These are phyloP conservation scores for Alternaria gansuensis DNA, from an alignment of 2,329 filamentous ascomycete species.

Conservation along the genomic window DNA sequence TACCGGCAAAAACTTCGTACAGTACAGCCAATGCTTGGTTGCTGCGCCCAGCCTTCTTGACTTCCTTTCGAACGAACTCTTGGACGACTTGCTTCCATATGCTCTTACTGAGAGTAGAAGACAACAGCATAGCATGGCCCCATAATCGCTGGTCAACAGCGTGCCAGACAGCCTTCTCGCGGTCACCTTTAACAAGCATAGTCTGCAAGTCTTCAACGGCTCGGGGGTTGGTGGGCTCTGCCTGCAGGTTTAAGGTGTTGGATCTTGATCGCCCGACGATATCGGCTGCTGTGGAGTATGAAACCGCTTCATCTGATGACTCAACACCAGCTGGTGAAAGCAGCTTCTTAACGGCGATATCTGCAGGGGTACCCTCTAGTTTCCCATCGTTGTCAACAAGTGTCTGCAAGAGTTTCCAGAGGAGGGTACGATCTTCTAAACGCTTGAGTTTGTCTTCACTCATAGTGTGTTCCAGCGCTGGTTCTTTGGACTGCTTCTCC, in stretches of 20 bases:
- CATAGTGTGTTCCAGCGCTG: constrained; percentile 62
- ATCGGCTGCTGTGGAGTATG: constrained; percentile 49
- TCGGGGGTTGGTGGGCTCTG: constrained; percentile 74
- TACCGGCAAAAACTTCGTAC: constrained; percentile 93
- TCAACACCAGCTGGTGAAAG: constrained; percentile 67
- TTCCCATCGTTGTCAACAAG: constrained; percentile 87
- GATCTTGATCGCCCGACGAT: constrained; percentile 48
- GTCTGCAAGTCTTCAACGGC: constrained; percentile 77
- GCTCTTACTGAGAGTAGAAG: constrained; percentile 75
- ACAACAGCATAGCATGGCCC: constrained; percentile 94
- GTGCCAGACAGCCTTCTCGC: constrained; percentile 91
- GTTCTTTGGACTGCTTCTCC: constrained; percentile 62
- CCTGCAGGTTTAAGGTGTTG: constrained; percentile 43
- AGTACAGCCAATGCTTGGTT: constrained; percentile 89
- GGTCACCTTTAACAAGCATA: constrained; percentile 78
- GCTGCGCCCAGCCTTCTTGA: constrained; percentile 80
- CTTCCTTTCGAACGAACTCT: constrained; percentile 94
- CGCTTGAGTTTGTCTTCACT: constrained; percentile 71
- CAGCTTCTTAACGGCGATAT: constrained; percentile 77
- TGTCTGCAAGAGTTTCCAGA: constrained; percentile 86
- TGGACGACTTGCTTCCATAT: constrained; percentile 93
- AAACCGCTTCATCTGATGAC: constrained; percentile 32
- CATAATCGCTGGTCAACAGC: constrained; percentile 93
- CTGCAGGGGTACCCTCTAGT: constrained; percentile 76
- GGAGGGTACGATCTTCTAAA: constrained; percentile 77